These are phyloP conservation scores for Psidium friedrichsthalianum DNA, from an alignment of 345 rosid genomes.

Conservation along the genomic window DNA sequence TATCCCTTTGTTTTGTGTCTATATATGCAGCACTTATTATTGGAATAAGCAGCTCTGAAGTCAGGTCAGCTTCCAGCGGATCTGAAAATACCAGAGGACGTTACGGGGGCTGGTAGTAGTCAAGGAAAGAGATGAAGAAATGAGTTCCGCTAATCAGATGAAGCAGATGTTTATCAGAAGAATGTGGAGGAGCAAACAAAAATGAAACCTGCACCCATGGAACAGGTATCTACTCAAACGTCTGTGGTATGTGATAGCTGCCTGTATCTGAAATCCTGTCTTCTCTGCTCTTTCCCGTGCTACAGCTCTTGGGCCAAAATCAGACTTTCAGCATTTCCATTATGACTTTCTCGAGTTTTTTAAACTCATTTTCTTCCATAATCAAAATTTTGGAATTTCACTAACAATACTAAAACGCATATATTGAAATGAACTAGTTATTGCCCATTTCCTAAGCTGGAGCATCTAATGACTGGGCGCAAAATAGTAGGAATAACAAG, in stretches of 20 bases:
- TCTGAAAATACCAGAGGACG: slow-evolving; percentile 40
- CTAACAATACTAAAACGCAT: neutral
- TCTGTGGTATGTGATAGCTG: neutral
- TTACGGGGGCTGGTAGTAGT: slow-evolving; percentile 7
- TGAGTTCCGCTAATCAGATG: slow-evolving; percentile 8
- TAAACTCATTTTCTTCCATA: neutral
- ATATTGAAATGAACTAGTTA: neutral
- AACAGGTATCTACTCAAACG: slow-evolving; percentile 28
- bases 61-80: slow-evolving; percentile 94
- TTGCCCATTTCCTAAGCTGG: neutral
- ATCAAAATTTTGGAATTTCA: neutral
- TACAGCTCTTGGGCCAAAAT: neutral
- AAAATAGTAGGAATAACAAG: neutral
- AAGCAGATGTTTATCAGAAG: slow-evolving; percentile 1
- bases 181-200: slow-evolving; percentile 14
- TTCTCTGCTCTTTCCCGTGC: neutral
- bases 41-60: slow-evolving; percentile 52
- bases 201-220: slow-evolving; percentile 63
- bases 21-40: slow-evolving; percentile 3
- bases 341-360: neutral
- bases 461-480: neutral
- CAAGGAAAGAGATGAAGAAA: slow-evolving; percentile 33
- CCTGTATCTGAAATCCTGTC: neutral
- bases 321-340: neutral
- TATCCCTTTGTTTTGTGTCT: slow-evolving; percentile 1